A percentile compares a stretch with the other conserved stretches of the same genome.
phyloP scores from a whole-genome alignment of 345 rosid species.

The Kandelia obovata region DNA sequence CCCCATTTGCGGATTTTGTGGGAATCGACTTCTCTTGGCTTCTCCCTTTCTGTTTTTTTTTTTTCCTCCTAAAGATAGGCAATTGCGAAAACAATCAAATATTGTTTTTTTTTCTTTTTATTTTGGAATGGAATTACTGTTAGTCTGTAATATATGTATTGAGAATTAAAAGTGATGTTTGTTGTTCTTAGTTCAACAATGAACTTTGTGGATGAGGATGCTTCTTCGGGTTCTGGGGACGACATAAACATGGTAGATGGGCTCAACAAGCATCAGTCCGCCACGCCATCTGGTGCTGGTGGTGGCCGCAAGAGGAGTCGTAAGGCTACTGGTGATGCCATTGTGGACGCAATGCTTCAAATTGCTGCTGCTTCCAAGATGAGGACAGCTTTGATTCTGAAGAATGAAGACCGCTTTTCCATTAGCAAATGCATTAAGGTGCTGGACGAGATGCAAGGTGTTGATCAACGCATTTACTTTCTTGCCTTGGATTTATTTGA shows the following conservation, averaged over 20 bases:
- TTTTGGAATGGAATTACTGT: too few relatives aligned
- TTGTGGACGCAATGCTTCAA: slow-evolving; percentile 87
- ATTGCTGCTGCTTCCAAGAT: slow-evolving; percentile 79
- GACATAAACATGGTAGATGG: slow-evolving; percentile 54
- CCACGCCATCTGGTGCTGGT: slow-evolving; percentile 39
- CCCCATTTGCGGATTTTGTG: too few relatives aligned
- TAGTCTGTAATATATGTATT: too few relatives aligned
- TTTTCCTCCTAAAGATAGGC: too few relatives aligned
- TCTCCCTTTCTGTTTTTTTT: too few relatives aligned
- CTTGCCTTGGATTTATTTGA: slow-evolving; percentile 76
- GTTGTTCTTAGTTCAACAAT: slow-evolving; percentile 36
- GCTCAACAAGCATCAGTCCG: slow-evolving; percentile 45
- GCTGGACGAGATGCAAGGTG: slow-evolving; percentile 71
- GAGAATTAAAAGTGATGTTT: slow-evolving; percentile 10
- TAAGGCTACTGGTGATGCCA: slow-evolving; percentile 76
- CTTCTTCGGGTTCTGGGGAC: slow-evolving; percentile 58
- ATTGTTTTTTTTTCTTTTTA: too few relatives aligned
- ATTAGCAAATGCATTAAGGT: slow-evolving; percentile 83
- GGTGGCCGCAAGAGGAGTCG: slow-evolving; percentile 62
- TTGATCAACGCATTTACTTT: slow-evolving; percentile 61
- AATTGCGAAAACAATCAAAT: too few relatives aligned
- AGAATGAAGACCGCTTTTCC: slow-evolving; percentile 66
- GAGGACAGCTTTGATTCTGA: slow-evolving; percentile 68
- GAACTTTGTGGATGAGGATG: slow-evolving; percentile 48
- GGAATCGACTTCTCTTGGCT: too few relatives aligned